phyloP scores from a whole-genome alignment of 805 yeast genomes.

The Ascoidea asiatica region DNA sequence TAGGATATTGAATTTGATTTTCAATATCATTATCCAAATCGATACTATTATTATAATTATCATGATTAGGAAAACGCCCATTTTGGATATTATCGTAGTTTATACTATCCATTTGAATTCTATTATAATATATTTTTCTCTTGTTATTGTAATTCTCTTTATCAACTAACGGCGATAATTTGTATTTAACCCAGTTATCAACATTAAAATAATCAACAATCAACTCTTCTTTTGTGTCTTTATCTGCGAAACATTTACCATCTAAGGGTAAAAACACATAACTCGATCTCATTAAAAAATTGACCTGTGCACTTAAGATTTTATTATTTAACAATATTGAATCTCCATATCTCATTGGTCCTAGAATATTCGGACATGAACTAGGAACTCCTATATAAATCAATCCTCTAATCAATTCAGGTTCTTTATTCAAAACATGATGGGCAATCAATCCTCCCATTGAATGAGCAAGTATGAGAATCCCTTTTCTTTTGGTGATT shows the following conservation, averaged over 20 bases:
- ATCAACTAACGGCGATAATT: constrained; percentile 60
- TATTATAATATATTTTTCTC: too few species aligned
- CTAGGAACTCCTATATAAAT: constrained; percentile 76
- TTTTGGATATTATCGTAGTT: too few species aligned
- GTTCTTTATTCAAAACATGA: constrained; percentile 56
- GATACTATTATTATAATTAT: neutral
- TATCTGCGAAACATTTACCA: constrained; percentile 64
- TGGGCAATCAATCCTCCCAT: constrained; percentile 91
- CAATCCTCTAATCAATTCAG: constrained; percentile 58
- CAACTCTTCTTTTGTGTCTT: constrained; percentile 38
- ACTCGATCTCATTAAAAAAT: constrained; percentile 80
- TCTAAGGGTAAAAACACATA: constrained; percentile 64
- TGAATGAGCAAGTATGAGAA: constrained; percentile 73
- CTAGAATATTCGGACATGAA: constrained; percentile 74
- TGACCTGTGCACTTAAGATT: constrained; percentile 66
- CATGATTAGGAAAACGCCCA: too few species aligned
- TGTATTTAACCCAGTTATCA: constrained; percentile 65
- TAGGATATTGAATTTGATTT: too few species aligned
- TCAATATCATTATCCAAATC: too few species aligned
- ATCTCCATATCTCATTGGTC: constrained; percentile 78
- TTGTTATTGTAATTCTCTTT: too few species aligned
- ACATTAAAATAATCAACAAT: constrained; percentile 71
- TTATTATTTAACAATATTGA: constrained; percentile 61
- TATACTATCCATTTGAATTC: too few species aligned
- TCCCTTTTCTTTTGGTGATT: constrained; percentile 35